Base-by-base conservation (phyloP, 2,329 filamentous ascomycete species). In the Colletotrichum trifolii region DNA sequence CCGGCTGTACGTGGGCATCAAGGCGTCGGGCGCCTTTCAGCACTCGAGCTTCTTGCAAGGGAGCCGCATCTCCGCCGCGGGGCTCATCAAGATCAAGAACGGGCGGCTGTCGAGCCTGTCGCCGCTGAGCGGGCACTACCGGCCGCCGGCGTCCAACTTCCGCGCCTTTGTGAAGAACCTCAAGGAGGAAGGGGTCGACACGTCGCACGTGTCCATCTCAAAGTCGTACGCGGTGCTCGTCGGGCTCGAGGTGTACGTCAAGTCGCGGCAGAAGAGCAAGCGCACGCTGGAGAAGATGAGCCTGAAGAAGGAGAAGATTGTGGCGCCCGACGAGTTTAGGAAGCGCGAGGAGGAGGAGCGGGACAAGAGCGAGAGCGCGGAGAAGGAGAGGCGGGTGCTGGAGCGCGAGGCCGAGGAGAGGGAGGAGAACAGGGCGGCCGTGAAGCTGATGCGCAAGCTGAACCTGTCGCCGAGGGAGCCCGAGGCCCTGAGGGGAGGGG, bases 11-110 rank as follows among this genome's bases (percentile, higher is more conserved):
- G 88, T 97, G 39, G 94, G 94, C 52, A 96, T 97, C 80, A 97
- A 97, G 73, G 88, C 92, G 75, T 91, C 89, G 4, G 94, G 94
- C 10, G 89, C 91, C 5, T 97, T 97, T 72, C 94, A 97, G 72
- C 94, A 97, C 77, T 94, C 91, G 11, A 96, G 92, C 0, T 97
- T 97, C 72, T 83, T 97, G 2, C 91, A 94, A 67, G 94, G 94
- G 33, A 86, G 89, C 9, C 88, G 94, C 11, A 94, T 97, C 56
- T 88, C 89, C 0, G 90, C 94, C 0, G 94, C 94, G 4, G 94
- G 94, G 0, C 81, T 95, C 34, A 93, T 97, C 74, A 94, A 92
- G 75, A 89, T 97, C 73, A 93, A 93, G 73, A 83, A 94, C 69
- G 94, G 94, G 1, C 87, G 91, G 36, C 76, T 97, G n/a, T 83